These are phyloP conservation scores for Cytospora schulzeri DNA, from an alignment of 2,329 filamentous ascomycete genomes.

Conservation along the genomic window DNA sequence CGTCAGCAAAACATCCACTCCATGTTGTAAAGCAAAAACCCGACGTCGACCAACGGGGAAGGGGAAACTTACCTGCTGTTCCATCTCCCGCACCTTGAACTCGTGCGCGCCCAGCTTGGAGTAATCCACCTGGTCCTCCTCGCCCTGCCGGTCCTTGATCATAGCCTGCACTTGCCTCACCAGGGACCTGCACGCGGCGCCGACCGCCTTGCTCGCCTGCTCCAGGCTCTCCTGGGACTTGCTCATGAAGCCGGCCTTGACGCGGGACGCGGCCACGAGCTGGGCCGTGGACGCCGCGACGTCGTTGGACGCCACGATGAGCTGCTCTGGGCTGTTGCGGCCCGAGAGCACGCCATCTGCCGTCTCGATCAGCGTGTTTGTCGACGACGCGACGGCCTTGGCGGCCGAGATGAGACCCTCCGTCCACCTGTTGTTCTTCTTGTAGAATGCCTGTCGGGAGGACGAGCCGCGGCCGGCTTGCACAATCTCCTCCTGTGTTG, in stretches of 20 bases:
- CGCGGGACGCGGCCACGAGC: conserved; percentile 89
- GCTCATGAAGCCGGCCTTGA: conserved; percentile 98
- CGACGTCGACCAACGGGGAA: background rate
- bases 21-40: background rate
- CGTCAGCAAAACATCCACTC: background rate
- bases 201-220: conserved; percentile 89
- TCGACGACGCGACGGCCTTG: conserved; percentile 91
- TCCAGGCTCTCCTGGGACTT: conserved; percentile 93
- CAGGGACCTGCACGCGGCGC: conserved; percentile 80
- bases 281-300: conserved; percentile 96
- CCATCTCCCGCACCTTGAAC: conserved; percentile 99
- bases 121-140: conserved; percentile 87
- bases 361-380: conserved; percentile 96
- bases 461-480: conserved; percentile 86
- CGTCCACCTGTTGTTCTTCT: conserved; percentile 99
- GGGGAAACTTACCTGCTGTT: conserved; percentile 84
- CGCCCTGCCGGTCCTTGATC: conserved; percentile 82
- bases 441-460: conserved; percentile 93
- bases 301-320: conserved; percentile 97
- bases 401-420: conserved; percentile 96
- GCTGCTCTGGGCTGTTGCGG: conserved; percentile 91
- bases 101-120: conserved; percentile 85
- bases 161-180: conserved; percentile 94
- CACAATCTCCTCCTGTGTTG: conserved; percentile 94
- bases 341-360: conserved; percentile 92